phyloP scores from a whole-genome alignment of 176 grass and related monocot species.

The Aegilops bicornis region DNA sequence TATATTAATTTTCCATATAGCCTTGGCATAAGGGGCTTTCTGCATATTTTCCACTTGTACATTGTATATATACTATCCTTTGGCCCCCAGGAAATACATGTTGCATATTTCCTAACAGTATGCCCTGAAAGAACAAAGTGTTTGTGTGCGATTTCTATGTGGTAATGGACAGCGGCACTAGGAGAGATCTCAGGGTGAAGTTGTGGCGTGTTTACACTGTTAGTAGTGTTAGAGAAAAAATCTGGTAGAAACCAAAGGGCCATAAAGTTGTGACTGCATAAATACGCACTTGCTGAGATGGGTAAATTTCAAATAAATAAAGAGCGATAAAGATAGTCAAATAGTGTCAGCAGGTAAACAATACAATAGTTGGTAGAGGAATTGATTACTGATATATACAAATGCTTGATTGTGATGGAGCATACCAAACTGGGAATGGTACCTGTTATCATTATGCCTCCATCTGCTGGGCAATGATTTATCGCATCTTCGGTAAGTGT shows the following conservation, averaged over 20 bases:
- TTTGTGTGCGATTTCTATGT: too few relatives aligned
- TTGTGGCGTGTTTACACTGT: neutral
- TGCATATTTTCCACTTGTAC: too few relatives aligned
- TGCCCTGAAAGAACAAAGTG: too few relatives aligned
- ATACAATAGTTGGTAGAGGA: neutral
- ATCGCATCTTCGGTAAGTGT: slow-evolving; percentile 80
- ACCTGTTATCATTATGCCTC: slow-evolving; percentile 99
- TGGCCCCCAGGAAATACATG: neutral
- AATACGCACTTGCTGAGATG: neutral
- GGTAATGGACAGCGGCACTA: too few relatives aligned
- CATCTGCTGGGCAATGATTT: slow-evolving; percentile 79
- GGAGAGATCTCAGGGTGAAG: neutral
- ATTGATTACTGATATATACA: neutral
- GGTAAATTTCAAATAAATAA: slow-evolving; percentile 4
- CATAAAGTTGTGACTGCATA: neutral
- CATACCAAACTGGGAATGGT: slow-evolving; percentile 17
- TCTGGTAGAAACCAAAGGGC: neutral
- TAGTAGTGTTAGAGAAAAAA: neutral
- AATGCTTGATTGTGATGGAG: slow-evolving; percentile 16
- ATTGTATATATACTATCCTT: too few relatives aligned
- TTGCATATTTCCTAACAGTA: neutral
- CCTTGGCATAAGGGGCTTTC: too few relatives aligned
- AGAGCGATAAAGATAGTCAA: neutral
- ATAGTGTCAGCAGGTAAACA: neutral
- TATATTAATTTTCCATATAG: neutral